Percentiles rank a stretch among this genome's conserved stretches.
Conservation (phyloP, 495 filamentous ascomycete genomes). For the Endocarpon pusillum region DNA sequence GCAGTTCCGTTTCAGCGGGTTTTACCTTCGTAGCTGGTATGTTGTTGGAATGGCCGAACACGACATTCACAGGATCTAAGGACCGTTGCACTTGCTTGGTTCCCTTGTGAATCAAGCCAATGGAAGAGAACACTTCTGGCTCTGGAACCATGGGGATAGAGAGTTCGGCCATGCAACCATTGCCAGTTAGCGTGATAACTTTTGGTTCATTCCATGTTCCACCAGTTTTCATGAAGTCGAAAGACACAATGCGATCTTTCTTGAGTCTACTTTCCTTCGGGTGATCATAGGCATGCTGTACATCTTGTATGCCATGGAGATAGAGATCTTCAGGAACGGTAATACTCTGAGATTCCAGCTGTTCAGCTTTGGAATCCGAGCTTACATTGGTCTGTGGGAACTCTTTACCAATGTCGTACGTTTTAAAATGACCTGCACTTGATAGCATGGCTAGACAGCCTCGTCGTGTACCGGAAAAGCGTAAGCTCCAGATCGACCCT, state of each 20-base stretch:
- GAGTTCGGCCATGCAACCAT: constrained; percentile 47
- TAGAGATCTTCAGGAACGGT: constrained; percentile 18
- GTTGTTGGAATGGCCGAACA: no score
- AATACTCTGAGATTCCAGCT: constrained; percentile 22
- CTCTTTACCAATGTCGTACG: constrained; percentile 44
- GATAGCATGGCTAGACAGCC: constrained; percentile 63
- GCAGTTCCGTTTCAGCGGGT: no score
- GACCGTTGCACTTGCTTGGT: no score
- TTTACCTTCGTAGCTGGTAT: no score
- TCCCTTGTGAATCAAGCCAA: no score
- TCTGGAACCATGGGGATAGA: no score
- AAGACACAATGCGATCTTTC: constrained; percentile 57
- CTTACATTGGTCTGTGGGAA: background rate
- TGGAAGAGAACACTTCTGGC: no score
- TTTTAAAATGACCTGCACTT: constrained; percentile 60
- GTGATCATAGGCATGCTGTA: constrained; percentile 28
- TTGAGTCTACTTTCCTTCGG: constrained; percentile 27
- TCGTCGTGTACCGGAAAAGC: constrained; percentile 57
- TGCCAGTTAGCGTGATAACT: constrained; percentile 48
- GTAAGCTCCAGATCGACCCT: constrained; percentile 54
- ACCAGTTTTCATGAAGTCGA: constrained; percentile 63
- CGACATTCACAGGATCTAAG: no score
- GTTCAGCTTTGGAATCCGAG: constrained; percentile 8
- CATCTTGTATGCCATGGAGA: constrained; percentile 21
- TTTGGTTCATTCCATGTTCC: constrained; percentile 42